Percentiles rank a stretch among this genome's conserved stretches.
Conservation (phyloP, 2,329 filamentous ascomycete genomes). For the Colletotrichum magnum region DNA sequence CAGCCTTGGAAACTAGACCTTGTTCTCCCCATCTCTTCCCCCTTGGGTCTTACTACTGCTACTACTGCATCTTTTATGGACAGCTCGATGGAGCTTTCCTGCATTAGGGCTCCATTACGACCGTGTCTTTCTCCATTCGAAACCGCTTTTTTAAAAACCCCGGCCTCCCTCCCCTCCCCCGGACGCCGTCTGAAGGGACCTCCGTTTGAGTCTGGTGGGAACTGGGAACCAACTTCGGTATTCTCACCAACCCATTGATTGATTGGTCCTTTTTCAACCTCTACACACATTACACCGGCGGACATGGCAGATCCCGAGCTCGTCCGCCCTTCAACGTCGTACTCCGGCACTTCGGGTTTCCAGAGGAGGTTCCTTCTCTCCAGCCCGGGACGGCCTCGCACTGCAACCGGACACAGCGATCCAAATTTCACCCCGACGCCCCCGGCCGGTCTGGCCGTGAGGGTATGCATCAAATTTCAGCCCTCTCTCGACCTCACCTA, state of each 20-base stretch:
- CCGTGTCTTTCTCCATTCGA: slow-evolving; percentile 27
- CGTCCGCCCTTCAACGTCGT: slow-evolving; percentile 39
- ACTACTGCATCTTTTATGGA: slow-evolving; percentile 25
- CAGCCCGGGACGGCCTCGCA: slow-evolving; percentile 39
- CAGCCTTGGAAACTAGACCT: slow-evolving; percentile 18
- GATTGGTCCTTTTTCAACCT: slow-evolving; percentile 22
- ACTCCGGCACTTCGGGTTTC: slow-evolving; percentile 32
- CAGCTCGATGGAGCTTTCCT: slow-evolving; percentile 32
- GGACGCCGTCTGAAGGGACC: slow-evolving; percentile 28
- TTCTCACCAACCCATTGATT: slow-evolving; percentile 9
- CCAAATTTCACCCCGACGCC: slow-evolving; percentile 18
- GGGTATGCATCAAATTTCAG: slow-evolving; percentile 62
- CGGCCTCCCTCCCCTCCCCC: slow-evolving; percentile 34
- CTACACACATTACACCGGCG: slow-evolving; percentile 20
- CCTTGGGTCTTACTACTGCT: not conserved
- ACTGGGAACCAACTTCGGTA: slow-evolving; percentile 29
- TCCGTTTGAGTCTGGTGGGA: slow-evolving; percentile 36
- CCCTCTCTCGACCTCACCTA: slow-evolving; percentile 60
- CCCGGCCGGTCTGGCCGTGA: slow-evolving; percentile 52
- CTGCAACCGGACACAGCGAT: slow-evolving; percentile 32
- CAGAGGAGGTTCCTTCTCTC: slow-evolving; percentile 39
- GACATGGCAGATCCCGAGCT: slow-evolving; percentile 37
- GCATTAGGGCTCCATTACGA: slow-evolving; percentile 39
- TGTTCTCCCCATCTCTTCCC: slow-evolving; percentile 1
- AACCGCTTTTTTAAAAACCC: slow-evolving; percentile 34